Base-by-base conservation (phyloP, 2,329 filamentous ascomycete species). In the Dichotomopilus funicola region DNA sequence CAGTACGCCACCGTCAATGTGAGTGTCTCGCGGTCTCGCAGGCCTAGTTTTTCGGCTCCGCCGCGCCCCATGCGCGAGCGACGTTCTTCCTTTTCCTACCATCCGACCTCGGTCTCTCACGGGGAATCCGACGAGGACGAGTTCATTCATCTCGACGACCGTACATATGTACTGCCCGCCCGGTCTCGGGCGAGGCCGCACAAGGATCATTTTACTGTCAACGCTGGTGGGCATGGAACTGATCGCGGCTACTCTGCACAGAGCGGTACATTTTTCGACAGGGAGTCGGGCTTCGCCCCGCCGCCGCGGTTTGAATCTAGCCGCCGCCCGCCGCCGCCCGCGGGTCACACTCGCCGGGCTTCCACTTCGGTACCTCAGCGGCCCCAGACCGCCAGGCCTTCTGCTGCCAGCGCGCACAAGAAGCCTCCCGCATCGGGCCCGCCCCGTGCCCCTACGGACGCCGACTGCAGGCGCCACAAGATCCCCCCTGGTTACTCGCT, bases 401-500 rank as follows among this genome's bases (percentile, higher is more conserved):
- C 19, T 27, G 19, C 49, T 5, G 51, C 51, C 62, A 70, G 54
- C 52, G 47, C 72, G 49, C 66, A 70, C 59, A 73, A 74, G 67
- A 74, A 74, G 64, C 64, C 69, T 27, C 62, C 40, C 58, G 67
- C 53, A 12, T 56, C 60, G 43, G 67, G 72, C 10, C 67, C 72
- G 7, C 61, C 70, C 8, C 68, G 71, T 53, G 73, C 76, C 65
- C 82, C 82, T 5, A 86, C 81, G 35, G 79, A 83, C 59, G 74
- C 72, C 10, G 82, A 86, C 68, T 80, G 82, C 38, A 76, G 75
- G 66, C 75, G 72, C 69, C 87, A 89, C 67, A 81, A 83, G 58
- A 96, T 99, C 55, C 91, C 94, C 1, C 72, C 84, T 1, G 92
- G 94, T 60, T 99, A 95, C 76, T 95, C 90, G 33, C 84, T 92